phyloP scores from a whole-genome alignment of 768 basidiomycete genomes.

The Amanita exitialis region DNA sequence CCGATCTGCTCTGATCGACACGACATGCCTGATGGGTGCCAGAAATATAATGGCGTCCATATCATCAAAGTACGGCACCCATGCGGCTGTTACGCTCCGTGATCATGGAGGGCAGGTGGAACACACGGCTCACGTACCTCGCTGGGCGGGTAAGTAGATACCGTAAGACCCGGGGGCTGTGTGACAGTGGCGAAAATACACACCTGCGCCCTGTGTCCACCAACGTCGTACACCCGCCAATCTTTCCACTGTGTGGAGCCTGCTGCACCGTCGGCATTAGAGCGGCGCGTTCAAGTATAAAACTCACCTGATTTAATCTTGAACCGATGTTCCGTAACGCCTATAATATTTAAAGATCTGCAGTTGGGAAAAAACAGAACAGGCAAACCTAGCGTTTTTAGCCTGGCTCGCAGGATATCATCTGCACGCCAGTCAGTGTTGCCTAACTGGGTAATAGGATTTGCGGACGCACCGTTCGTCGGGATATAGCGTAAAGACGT shows the following conservation, averaged over 20 bases:
- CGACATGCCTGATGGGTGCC: slow-evolving; percentile 45
- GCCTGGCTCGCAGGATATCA: slow-evolving; percentile 60
- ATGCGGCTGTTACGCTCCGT: slow-evolving; percentile 32
- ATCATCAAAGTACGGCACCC: slow-evolving; percentile 55
- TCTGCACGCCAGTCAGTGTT: slow-evolving; percentile 25
- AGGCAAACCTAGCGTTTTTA: slow-evolving; percentile 42
- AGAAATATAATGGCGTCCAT: slow-evolving; percentile 68
- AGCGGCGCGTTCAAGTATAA: slow-evolving; percentile 1
- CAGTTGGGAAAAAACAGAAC: not conserved
- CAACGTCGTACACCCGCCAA: slow-evolving; percentile 43
- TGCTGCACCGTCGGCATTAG: slow-evolving; percentile 6
- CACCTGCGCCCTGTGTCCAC: slow-evolving; percentile 60
- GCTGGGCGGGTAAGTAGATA: slow-evolving; percentile 12
- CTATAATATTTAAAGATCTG: slow-evolving; percentile 14
- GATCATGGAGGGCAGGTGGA: not conserved
- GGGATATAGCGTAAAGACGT: slow-evolving; percentile 54
- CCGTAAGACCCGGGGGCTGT: not conserved
- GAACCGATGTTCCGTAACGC: slow-evolving; percentile 65
- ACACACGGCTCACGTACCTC: slow-evolving; percentile 16
- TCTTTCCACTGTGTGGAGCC: slow-evolving; percentile 20
- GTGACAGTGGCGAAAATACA: slow-evolving; percentile 6
- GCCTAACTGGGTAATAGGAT: not conserved
- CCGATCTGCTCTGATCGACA: not conserved
- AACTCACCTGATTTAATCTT: slow-evolving; percentile 38
- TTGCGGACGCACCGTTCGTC: slow-evolving; percentile 43